Percentiles rank a stretch among this genome's conserved stretches.
phyloP scores from a whole-genome alignment of 1,284 basidiomycete species.

The Flammula alnicola region DNA sequence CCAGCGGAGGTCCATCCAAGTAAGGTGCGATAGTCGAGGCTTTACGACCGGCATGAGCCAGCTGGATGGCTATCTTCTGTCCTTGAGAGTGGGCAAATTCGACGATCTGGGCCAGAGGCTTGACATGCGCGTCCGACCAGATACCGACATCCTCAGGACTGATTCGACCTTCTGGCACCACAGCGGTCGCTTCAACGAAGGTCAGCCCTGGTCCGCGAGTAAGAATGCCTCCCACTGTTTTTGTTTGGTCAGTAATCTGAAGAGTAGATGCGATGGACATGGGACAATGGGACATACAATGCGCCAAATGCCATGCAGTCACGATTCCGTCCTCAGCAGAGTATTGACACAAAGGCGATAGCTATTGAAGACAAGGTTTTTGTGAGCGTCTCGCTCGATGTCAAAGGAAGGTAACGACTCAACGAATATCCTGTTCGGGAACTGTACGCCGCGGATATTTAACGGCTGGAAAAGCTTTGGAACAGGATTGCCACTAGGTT shows the following conservation, averaged over 20 bases:
- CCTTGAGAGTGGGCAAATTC: constrained; percentile 78
- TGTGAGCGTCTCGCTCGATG: no score
- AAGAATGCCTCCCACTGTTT: constrained; percentile 55
- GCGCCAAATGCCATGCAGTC: constrained; percentile 45
- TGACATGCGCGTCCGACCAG: constrained; percentile 79
- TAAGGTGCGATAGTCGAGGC: constrained; percentile 63
- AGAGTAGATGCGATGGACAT: no score
- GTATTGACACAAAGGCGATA: constrained; percentile 68
- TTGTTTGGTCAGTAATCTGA: no score
- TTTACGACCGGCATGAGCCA: constrained; percentile 83
- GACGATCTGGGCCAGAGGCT: constrained; percentile 69
- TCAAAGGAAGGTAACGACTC: constrained; percentile 20
- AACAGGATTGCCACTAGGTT: constrained; percentile 47
- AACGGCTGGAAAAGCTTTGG: constrained; percentile 70
- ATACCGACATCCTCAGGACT: constrained; percentile 61
- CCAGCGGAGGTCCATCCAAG: constrained; percentile 42
- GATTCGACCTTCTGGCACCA: constrained; percentile 63
- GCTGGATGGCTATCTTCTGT: constrained; percentile 77
- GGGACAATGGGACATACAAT: constrained; percentile 34
- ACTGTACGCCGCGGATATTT: constrained; percentile 63
- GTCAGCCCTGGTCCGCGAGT: constrained; percentile 56
- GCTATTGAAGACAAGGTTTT: constrained; percentile 27
- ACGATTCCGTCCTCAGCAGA: constrained; percentile 59
- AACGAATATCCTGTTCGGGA: constrained; percentile 78
- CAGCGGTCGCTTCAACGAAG: constrained; percentile 64